phyloP scores from a whole-genome alignment of 139 green algal species.

The Tetratostichococcus sp. region DNA sequence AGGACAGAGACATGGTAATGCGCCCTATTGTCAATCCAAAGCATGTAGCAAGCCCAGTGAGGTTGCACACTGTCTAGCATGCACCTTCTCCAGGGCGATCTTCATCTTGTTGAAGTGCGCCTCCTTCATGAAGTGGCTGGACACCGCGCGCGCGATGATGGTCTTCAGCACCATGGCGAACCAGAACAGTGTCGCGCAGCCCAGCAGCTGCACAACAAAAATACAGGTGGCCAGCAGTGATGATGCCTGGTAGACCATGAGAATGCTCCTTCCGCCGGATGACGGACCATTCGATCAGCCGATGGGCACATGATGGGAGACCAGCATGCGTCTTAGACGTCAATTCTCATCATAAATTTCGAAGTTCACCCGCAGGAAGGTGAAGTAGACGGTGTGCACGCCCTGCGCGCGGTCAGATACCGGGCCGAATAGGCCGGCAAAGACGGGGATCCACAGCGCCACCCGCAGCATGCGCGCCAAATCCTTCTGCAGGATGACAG shows the following conservation, averaged over 20 bases:
- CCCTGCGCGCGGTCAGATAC: neutral
- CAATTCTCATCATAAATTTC: neutral
- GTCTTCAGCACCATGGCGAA: constrained; percentile 34
- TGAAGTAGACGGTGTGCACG: constrained; percentile 4
- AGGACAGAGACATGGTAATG: too few relatives aligned
- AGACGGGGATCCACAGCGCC: constrained; percentile 14
- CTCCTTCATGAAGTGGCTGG: constrained; percentile 60
- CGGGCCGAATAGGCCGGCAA: constrained; percentile 13
- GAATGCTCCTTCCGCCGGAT: too few relatives aligned
- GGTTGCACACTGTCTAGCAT: too few relatives aligned
- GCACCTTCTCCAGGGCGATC: constrained; percentile 43
- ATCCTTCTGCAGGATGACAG: constrained; percentile 17
- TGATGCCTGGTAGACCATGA: neutral
- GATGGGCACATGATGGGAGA: too few relatives aligned
- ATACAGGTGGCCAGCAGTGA: too few relatives aligned
- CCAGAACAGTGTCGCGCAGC: constrained; percentile 40
- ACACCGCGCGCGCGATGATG: constrained; percentile 27
- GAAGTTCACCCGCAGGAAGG: neutral
- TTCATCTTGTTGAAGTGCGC: constrained; percentile 71
- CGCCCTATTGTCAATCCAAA: too few relatives aligned
- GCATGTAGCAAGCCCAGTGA: too few relatives aligned
- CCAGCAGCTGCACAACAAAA: constrained; percentile 22
- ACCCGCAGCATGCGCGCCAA: constrained; percentile 1
- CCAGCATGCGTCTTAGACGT: too few relatives aligned
- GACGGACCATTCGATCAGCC: too few relatives aligned